Evolutionary conservation across 768 basidiomycete species (phyloP), one percentile per base, ranked within the genome.

Genomic region (Xerocomus potaroensis): DNA sequence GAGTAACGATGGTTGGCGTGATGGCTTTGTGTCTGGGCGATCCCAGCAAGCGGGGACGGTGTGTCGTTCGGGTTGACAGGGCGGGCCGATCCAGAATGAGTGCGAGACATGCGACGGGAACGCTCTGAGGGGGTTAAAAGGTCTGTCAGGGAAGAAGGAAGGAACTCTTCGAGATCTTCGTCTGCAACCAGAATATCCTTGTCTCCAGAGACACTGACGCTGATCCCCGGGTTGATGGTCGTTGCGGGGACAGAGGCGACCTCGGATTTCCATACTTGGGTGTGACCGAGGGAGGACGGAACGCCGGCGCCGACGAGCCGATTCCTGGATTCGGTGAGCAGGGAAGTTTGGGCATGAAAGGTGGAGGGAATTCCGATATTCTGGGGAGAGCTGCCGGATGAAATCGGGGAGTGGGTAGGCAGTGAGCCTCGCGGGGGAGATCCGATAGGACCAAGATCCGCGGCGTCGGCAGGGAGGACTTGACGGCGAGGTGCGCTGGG

Each of bases 41-140:
- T 39, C 9, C 48, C 15, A 8, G 60, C 11, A 16, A 53, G 56
- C 3, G 53, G 56, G 22, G 64, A 52, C 0, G 60, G 51, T 0
- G 53, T 4, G 41, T 66, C 60, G 10, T 55, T 57, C 30, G 51
- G 22, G 41, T 61, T 58, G 39, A 33, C 34, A 48, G 53, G 46
- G 45, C 53, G 53, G 54, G 64, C 49, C 54, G 69, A 52, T 22
- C 72, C 74, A 18, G 76, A 77, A 47, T 79, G 80, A n/a, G 81
- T 83, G 41, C 90, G 76, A 24, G 85, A 87, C 78, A 91, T 83
- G 35, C 92, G 72, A 26, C 94, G 73, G 26, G 79, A 85, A 53
- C 84, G 77, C 68, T 97, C 95, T 55, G 84, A 86, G 0, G 90
- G 89, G 0, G 93, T 95, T 38, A 98, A 72, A 7, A 98, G 74